These are phyloP conservation scores for Flaveria trinervia DNA, from an alignment of 129 eudicot species.

Conservation along the genomic window DNA sequence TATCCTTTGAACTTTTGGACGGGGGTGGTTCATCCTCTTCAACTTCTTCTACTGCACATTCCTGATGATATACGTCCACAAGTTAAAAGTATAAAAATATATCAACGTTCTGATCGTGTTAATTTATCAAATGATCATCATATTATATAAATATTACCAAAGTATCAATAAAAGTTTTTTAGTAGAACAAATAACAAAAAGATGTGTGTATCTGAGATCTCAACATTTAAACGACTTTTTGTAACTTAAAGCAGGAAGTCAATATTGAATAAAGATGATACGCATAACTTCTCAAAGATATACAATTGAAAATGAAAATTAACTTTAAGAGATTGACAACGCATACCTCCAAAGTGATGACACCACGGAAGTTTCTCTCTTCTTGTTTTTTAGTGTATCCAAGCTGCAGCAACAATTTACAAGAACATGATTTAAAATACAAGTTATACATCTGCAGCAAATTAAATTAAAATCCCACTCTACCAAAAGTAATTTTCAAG, in stretches of 20 bases:
- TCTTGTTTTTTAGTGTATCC: slow-evolving; percentile 98
- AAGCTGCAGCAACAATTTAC: slow-evolving; percentile 60
- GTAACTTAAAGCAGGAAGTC: not conserved
- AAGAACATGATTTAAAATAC: slow-evolving; percentile 13
- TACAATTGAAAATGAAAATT: slow-evolving; percentile 8
- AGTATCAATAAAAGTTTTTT: not conserved
- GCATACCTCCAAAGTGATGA: slow-evolving; percentile 89
- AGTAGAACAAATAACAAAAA: not conserved
- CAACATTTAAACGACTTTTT: slow-evolving; percentile 4
- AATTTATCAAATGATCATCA: not conserved
- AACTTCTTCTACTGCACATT: slow-evolving; percentile 78
- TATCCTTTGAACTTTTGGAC: slow-evolving; percentile 89
- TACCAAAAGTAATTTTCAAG: not conserved
- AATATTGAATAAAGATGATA: not conserved
- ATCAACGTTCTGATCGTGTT: not conserved
- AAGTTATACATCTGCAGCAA: not conserved
- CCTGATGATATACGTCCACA: slow-evolving; percentile 54
- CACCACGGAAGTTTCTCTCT: slow-evolving; percentile 96
- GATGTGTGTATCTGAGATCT: slow-evolving; percentile 16
- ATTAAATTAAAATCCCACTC: not conserved
- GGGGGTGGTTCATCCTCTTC: slow-evolving; percentile 93
- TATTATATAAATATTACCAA: not conserved
- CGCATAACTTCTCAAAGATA: not conserved
- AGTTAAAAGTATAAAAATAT: not conserved
- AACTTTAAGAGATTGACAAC: not conserved